Evolutionary conservation across 2,329 filamentous ascomycete genomes (phyloP).

Genomic region (Arthrobotrys conoides): DNA sequence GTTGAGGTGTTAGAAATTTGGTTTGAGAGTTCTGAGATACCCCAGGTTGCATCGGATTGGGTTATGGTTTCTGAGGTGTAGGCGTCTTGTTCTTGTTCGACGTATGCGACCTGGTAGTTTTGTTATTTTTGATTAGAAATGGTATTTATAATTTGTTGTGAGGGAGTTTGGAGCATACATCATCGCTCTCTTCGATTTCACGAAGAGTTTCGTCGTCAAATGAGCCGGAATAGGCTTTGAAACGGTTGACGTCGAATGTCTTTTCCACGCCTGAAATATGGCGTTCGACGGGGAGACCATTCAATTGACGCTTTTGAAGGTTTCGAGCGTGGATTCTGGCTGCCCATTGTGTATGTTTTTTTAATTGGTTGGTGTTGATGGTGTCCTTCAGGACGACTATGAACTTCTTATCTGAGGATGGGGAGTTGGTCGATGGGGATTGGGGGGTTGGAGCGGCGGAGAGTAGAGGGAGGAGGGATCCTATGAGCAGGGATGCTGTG

Average conservation of each 20-base stretch:
- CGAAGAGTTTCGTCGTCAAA: conserved; percentile 69
- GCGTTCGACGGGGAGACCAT: background rate
- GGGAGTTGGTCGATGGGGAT: background rate
- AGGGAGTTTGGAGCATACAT: conserved; percentile 57
- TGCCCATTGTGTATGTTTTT: conserved; percentile 29
- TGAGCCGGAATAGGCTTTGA: conserved; percentile 68
- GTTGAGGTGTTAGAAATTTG: conserved; percentile 67
- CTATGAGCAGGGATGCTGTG: conserved; percentile 9
- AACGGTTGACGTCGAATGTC: conserved; percentile 68
- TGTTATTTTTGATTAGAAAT: background rate
- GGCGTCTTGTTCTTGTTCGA: conserved; percentile 61
- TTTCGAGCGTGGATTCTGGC: conserved; percentile 25
- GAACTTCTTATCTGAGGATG: conserved; percentile 12
- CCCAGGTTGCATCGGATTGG: conserved; percentile 26
- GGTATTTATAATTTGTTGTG: background rate
- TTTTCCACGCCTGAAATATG: conserved; percentile 67
- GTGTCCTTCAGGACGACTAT: conserved; percentile 41
- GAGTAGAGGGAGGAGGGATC: conserved; percentile 17
- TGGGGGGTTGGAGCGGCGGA: background rate
- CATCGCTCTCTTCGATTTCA: conserved; percentile 66
- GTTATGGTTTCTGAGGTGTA: conserved; percentile 10
- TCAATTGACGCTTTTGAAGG: conserved; percentile 34
- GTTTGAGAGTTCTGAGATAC: conserved; percentile 63
- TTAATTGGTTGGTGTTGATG: conserved; percentile 1
- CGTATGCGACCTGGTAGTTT: conserved; percentile 62